These are phyloP conservation scores for Epithele typhae DNA, from an alignment of 768 basidiomycete genomes.

Conservation along the genomic window DNA sequence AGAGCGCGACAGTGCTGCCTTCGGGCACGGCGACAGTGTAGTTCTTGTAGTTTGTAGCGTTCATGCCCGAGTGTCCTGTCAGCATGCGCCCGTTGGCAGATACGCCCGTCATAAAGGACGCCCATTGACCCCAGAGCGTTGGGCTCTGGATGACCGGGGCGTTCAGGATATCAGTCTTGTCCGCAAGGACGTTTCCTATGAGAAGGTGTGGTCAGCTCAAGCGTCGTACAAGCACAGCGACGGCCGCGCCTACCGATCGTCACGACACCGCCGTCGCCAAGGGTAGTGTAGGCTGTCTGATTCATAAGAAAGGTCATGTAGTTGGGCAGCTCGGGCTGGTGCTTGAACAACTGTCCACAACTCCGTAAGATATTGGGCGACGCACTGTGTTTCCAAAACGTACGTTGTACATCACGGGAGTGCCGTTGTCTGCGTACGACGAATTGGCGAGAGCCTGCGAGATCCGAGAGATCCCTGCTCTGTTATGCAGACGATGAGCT, in stretches of 20 bases:
- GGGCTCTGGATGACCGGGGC: too few relatives aligned
- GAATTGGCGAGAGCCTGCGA: background rate
- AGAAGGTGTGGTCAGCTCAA: too few relatives aligned
- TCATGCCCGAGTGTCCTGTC: too few relatives aligned
- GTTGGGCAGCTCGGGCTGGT: background rate
- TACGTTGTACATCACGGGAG: background rate
- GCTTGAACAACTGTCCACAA: background rate
- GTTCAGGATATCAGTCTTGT: too few relatives aligned
- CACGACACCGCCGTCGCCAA: slow-evolving; percentile 4
- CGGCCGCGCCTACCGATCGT: slow-evolving; percentile 4
- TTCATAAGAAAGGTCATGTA: slow-evolving; percentile 7
- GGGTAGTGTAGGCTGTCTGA: background rate
- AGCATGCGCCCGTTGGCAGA: too few relatives aligned
- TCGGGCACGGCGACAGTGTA: too few relatives aligned
- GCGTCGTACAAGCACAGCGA: too few relatives aligned
- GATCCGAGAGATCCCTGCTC: background rate
- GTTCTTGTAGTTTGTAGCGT: too few relatives aligned
- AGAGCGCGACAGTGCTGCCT: slow-evolving; percentile 5
- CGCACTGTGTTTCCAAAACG: background rate
- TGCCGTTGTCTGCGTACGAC: background rate
- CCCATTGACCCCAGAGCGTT: too few relatives aligned
- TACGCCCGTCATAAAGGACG: too few relatives aligned
- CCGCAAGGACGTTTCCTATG: too few relatives aligned
- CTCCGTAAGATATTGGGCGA: background rate
- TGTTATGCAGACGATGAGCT: too few relatives aligned